phyloP scores from a whole-genome alignment of 805 yeast genomes.

The Myxozyma kluyveri region DNA sequence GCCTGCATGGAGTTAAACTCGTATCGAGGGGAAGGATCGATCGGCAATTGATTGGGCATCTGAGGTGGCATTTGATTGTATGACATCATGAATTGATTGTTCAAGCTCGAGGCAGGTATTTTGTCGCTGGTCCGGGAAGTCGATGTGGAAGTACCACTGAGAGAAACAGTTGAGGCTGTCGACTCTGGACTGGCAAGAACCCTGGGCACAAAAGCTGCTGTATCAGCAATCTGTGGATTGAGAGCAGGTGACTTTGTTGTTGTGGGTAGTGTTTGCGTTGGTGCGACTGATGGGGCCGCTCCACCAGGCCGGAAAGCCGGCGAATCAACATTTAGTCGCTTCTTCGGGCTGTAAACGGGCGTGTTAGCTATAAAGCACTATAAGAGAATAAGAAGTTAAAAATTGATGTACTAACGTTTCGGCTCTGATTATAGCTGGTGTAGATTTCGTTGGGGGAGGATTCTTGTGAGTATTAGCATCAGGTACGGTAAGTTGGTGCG shows the following conservation, averaged over 20 bases:
- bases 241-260: slow-evolving; percentile 8
- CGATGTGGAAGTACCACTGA: slow-evolving; percentile 1
- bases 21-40: slow-evolving; percentile 12
- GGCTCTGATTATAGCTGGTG: neutral
- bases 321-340: slow-evolving; percentile 54
- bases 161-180: neutral
- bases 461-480: neutral
- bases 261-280: slow-evolving; percentile 10
- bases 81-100: slow-evolving; percentile 1
- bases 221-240: slow-evolving; percentile 20
- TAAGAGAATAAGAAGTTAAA: too few relatives aligned
- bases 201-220: slow-evolving; percentile 39
- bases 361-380: neutral
- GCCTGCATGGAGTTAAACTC: slow-evolving; percentile 13
- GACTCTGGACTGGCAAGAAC: slow-evolving; percentile 26
- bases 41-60: slow-evolving; percentile 6
- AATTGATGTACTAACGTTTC: slow-evolving; percentile 9
- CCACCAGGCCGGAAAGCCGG: slow-evolving; percentile 53
- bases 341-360: slow-evolving; percentile 34
- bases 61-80: slow-evolving; percentile 5
- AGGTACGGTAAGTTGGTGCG: too few relatives aligned
- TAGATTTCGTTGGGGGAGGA: neutral
- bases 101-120: neutral
- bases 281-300: slow-evolving; percentile 3
- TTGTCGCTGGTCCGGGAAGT: neutral